Evolutionary conservation across 257 asterid genomes (phyloP), one percentile per base, ranked within the genome.

Genomic region (Lavandula angustifolia): DNA sequence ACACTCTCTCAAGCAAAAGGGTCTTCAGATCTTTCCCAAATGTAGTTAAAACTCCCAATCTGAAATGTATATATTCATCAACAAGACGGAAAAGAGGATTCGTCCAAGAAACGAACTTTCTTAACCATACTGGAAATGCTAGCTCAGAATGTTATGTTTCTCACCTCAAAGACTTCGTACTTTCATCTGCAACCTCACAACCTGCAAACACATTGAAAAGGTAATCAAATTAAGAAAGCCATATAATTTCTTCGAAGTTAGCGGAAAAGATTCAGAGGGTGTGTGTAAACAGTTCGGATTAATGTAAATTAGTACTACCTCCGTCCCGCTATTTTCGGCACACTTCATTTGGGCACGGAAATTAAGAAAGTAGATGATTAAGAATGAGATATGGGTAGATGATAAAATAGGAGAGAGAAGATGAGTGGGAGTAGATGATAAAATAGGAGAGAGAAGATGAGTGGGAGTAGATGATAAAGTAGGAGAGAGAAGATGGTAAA

Each of bases 1-100:
- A 94, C 64, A 90, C 86, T 81, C 69, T 79, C 59, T 94, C 94
- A 32, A 50, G 67, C 79, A 86, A 79, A 74, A 94, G 91, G 43
- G 38, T 80, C 78, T 83, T 85, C 81, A 83, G 56, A 74, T 94
- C 95, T 78, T 54, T 68, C 60, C 79, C 78, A 72, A 94, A 76
- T 66, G 75, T 68, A 27, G 63, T 69, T 37, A 82, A 33, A 72
- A 61, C 79, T 60, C 77, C 67, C 56, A 70, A 78, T 71, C 98
- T 89, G 90, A 72, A 75, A 77, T 27, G 27, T 22, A 29, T 56
- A 66, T 14, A 52, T 6, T 14, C 48, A 27, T 55, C 64, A 63
- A 66, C 47, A 31, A 35, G 66, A 66, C 53, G 29, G 18, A 6
- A 27, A 7, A 48, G 37, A 34, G 55, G 16, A 69, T 54, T 37